phyloP scores from a whole-genome alignment of 805 yeast genomes.

The Cyberlindnera veronae region DNA sequence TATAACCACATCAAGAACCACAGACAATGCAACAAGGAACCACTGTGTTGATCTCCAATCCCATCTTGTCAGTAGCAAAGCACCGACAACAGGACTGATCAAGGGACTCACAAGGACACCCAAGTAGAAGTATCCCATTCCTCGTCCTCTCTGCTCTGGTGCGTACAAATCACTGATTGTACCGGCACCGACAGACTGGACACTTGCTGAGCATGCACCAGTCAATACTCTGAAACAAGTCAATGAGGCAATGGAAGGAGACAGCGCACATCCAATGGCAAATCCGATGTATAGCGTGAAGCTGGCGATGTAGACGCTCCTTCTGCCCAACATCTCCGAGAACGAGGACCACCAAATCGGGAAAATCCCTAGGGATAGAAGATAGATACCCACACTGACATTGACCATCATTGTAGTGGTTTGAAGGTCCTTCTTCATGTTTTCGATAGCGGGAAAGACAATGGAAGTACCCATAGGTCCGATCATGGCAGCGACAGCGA shows the following conservation, averaged over 20 bases:
- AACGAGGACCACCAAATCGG: constrained; percentile 90
- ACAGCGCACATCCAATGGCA: constrained; percentile 66
- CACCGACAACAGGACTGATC: constrained; percentile 76
- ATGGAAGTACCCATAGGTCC: constrained; percentile 93
- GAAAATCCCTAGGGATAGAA: constrained; percentile 69
- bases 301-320: constrained; percentile 68
- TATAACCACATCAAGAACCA: constrained; percentile 45
- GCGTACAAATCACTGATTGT: constrained; percentile 72
- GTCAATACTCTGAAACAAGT: constrained; percentile 67
- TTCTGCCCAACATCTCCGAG: constrained; percentile 70
- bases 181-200: constrained; percentile 89
- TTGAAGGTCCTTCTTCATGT: constrained; percentile 49
- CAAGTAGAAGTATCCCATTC: constrained; percentile 75
- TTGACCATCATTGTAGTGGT: constrained; percentile 63
- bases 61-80: constrained; percentile 65
- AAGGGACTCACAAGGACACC: constrained; percentile 83
- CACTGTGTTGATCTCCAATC: constrained; percentile 91
- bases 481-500: constrained; percentile 70
- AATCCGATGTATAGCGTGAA: constrained; percentile 62
- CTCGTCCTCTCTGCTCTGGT: constrained; percentile 67
- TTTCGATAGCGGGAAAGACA: constrained; percentile 71
- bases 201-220: constrained; percentile 83
- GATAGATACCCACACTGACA: constrained; percentile 75
- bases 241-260: constrained; percentile 57
- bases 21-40: constrained; percentile 70